These are phyloP conservation scores for Lactifluus volemus DNA, from an alignment of 768 basidiomycete species.

Conservation along the genomic window DNA sequence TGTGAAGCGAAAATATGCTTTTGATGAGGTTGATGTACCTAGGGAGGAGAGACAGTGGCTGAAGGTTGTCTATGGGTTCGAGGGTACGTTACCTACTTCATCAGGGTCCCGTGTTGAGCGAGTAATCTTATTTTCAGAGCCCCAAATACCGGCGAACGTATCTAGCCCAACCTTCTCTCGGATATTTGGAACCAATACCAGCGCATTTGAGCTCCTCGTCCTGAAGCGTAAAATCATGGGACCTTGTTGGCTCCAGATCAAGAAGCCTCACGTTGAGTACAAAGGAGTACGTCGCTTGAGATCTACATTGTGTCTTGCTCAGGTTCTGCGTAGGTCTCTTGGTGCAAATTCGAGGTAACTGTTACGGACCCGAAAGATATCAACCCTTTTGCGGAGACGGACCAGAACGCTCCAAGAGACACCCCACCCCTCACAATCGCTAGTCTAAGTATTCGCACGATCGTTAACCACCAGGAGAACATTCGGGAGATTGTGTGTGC, in stretches of 20 bases:
- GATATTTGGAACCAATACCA: constrained; percentile 89
- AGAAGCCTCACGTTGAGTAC: constrained; percentile 62
- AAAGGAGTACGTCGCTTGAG: constrained; percentile 54
- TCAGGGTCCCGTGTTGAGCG: neutral
- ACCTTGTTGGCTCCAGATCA: constrained; percentile 91
- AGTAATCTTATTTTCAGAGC: constrained; percentile 37
- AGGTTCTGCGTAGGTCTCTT: constrained; percentile 59
- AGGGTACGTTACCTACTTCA: constrained; percentile 37
- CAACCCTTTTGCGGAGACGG: constrained; percentile 70
- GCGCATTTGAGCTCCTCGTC: constrained; percentile 86
- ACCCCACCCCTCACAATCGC: constrained; percentile 85
- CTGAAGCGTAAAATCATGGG: constrained; percentile 98
- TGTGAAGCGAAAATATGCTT: constrained; percentile 87
- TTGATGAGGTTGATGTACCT: constrained; percentile 79
- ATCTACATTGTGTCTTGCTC: neutral
- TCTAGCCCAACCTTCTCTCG: constrained; percentile 77
- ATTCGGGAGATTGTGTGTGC: constrained; percentile 89
- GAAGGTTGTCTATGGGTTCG: constrained; percentile 88
- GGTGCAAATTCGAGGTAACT: constrained; percentile 90
- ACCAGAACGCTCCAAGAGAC: constrained; percentile 62
- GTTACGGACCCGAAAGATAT: constrained; percentile 83
- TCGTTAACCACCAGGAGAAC: constrained; percentile 91
- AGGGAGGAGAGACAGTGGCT: constrained; percentile 77
- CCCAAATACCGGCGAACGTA: constrained; percentile 60
- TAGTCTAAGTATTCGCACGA: constrained; percentile 80